These are phyloP conservation scores for Fusarium musae DNA, from an alignment of 2,329 filamentous ascomycete species.

Conservation along the genomic window DNA sequence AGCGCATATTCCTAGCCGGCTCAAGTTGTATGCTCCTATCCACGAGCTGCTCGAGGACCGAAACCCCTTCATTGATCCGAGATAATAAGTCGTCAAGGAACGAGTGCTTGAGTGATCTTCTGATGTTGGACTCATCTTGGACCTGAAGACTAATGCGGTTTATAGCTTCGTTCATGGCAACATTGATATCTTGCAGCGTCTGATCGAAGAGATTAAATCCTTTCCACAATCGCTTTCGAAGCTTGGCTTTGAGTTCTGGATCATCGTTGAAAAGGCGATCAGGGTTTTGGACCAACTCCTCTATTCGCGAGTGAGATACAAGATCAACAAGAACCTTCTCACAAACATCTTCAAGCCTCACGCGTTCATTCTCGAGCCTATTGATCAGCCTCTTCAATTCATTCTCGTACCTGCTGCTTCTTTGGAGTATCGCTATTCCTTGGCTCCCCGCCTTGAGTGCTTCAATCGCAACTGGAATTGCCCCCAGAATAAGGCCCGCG, in stretches of 20 bases:
- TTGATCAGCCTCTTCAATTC: not conserved
- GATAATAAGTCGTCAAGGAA: not conserved
- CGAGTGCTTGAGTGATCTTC: not conserved
- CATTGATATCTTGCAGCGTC: not conserved
- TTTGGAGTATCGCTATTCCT: rapidly evolving
- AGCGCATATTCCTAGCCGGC: not conserved
- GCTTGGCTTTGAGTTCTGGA: not conserved
- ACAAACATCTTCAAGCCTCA: not conserved
- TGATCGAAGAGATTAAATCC: not conserved
- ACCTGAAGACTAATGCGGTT: not conserved
- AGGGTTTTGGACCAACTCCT: not conserved
- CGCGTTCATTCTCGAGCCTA: not conserved
- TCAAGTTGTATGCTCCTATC: not conserved
- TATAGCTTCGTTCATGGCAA: not conserved
- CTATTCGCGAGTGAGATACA: not conserved
- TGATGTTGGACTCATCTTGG: not conserved
- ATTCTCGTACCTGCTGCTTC: not conserved
- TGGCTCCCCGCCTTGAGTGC: not conserved
- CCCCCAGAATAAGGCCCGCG: not conserved
- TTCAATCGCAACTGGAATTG: not conserved
- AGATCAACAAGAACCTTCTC: not conserved
- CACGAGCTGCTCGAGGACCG: not conserved
- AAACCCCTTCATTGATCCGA: not conserved
- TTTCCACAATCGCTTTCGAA: not conserved
- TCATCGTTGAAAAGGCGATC: rapidly evolving